These are phyloP conservation scores for Parietaria judaica DNA, from an alignment of 306 rosid species.

Conservation along the genomic window DNA sequence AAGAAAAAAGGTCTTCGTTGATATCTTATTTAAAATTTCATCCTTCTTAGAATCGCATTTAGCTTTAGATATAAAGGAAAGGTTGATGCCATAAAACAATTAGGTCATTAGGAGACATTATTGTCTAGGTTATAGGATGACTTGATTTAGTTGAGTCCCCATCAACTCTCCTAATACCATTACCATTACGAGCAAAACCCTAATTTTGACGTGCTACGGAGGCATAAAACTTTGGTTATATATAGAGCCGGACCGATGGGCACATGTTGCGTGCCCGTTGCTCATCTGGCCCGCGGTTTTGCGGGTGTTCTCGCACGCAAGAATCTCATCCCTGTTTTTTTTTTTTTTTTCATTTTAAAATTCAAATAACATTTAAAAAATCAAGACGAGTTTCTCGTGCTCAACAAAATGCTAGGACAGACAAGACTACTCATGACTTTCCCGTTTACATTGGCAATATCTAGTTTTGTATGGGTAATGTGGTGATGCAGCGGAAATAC, in stretches of 20 bases:
- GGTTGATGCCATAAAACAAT: constrained; percentile 11
- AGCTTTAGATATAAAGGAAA: constrained; percentile 1
- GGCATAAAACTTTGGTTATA: background rate
- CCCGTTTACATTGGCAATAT: too few relatives aligned
- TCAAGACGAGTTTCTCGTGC: too few relatives aligned
- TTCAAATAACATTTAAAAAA: too few relatives aligned
- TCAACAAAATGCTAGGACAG: too few relatives aligned
- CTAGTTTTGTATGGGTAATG: too few relatives aligned
- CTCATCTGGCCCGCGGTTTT: too few relatives aligned
- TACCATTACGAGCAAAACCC: background rate
- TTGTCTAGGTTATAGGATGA: constrained; percentile 17
- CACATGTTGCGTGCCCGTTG: too few relatives aligned
- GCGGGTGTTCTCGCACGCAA: too few relatives aligned
- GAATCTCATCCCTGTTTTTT: background rate
- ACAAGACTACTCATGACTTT: too few relatives aligned
- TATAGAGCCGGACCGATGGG: too few relatives aligned
- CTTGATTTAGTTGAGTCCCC: constrained; percentile 5
- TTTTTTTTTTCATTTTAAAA: background rate
- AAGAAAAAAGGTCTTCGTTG: background rate
- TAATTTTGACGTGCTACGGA: background rate
- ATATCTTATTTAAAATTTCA: background rate
- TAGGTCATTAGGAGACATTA: constrained; percentile 17
- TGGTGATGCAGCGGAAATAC: too few relatives aligned
- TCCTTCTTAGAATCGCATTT: background rate
- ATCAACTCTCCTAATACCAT: background rate